A percentile compares a stretch with the other conserved stretches of the same genome.
Evolutionary conservation across 1,139 yeast species (phyloP).

Genomic region (Saccharomyces uvarum): DNA sequence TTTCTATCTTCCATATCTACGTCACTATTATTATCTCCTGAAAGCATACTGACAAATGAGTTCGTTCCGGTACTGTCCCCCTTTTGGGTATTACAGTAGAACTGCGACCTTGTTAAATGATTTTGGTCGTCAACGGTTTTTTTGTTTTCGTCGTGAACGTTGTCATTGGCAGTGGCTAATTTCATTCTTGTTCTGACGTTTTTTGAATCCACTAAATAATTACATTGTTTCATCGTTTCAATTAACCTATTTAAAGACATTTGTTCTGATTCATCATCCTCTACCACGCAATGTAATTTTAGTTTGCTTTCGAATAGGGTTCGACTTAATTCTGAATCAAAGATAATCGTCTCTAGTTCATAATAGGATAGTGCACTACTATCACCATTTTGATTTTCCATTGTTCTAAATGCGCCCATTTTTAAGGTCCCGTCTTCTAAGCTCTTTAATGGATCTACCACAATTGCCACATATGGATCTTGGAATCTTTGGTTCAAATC

Average conservation of each 20-base stretch:
- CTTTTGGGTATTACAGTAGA: conserved; percentile 3
- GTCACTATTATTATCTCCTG: conserved; percentile 22
- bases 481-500: conserved; percentile 76
- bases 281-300: conserved; percentile 7
- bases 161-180: conserved; percentile 1
- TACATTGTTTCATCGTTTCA: conserved; percentile 17
- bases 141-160: conserved; percentile 8
- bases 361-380: conserved; percentile 62
- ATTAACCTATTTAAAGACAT: conserved; percentile 13
- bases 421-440: conserved; percentile 60
- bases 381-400: conserved; percentile 56
- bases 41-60: conserved; percentile 14
- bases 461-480: conserved; percentile 86
- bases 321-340: conserved; percentile 48
- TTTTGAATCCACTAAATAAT: neutral
- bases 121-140: conserved; percentile 1
- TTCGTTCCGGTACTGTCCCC: conserved; percentile 11
- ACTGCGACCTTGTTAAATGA: neutral
- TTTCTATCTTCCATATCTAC: conserved; percentile 23
- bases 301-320: conserved; percentile 9
- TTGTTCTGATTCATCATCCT: conserved; percentile 8
- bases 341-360: conserved; percentile 57
- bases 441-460: conserved; percentile 76
- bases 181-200: neutral
- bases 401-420: conserved; percentile 86